These are phyloP conservation scores for Neofusicoccum ribis DNA, from an alignment of 2,329 filamentous ascomycete genomes.

Conservation along the genomic window DNA sequence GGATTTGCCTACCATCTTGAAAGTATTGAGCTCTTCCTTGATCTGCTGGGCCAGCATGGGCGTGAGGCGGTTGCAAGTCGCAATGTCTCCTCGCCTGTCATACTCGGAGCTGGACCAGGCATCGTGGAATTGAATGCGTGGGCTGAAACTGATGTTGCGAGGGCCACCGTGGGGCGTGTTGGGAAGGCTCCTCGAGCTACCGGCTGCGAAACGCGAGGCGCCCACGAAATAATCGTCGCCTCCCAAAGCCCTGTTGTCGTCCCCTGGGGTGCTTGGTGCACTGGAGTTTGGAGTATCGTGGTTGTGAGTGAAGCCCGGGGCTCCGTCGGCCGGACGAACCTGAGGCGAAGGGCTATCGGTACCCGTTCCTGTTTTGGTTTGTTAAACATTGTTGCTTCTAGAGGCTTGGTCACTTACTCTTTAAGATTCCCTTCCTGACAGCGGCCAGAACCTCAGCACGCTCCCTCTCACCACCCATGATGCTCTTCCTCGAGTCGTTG, in stretches of 20 bases:
- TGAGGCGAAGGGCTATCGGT: constrained; percentile 70
- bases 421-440: constrained; percentile 93
- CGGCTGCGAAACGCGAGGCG: constrained; percentile 65
- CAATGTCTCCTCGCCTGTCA: constrained; percentile 91
- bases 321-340: constrained; percentile 60
- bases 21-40: constrained; percentile 98
- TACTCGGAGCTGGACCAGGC: constrained; percentile 97
- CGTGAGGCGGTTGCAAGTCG: constrained; percentile 95
- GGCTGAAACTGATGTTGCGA: constrained; percentile 74
- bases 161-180: constrained; percentile 70
- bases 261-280: constrained; percentile 82
- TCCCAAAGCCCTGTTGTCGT: constrained; percentile 66
- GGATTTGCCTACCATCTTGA: constrained; percentile 78
- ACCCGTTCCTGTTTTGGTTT: constrained; percentile 51
- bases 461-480: constrained; percentile 85
- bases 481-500: constrained; percentile 74
- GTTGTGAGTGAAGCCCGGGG: constrained; percentile 47
- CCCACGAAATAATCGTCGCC: constrained; percentile 90
- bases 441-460: constrained; percentile 88
- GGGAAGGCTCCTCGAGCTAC: constrained; percentile 78
- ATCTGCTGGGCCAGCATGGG: constrained; percentile 98
- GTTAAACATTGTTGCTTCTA: background rate
- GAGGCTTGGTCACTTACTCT: constrained; percentile 61
- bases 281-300: constrained; percentile 82
- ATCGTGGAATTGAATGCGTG: constrained; percentile 90